Evolutionary conservation across 2,329 filamentous ascomycete genomes (phyloP), one percentile per base, ranked within the genome.

Genomic region (Onygenales sp.): DNA sequence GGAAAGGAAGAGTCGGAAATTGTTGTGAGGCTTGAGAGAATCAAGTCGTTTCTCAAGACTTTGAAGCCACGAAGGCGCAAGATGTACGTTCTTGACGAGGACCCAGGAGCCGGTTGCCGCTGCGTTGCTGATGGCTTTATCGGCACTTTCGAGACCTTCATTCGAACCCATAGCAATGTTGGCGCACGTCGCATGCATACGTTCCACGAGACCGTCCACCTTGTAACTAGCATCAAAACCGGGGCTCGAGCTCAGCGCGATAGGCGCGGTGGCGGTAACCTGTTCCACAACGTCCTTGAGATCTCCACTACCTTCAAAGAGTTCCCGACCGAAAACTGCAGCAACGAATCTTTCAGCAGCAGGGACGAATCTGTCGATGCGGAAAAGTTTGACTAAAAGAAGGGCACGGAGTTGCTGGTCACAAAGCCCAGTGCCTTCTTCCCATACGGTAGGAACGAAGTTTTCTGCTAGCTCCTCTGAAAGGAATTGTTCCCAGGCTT

Each of bases 101-200:
- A 98, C 94, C 93, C 93, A 98, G 31, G 85, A 89, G 60, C 93
- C 93, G 13, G 85, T 87, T 54, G 94, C 88, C 4, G 93, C 92
- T 8, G 93, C 93, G 63, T 90, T 89, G 71, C 83, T 87, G 65
- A 98, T 90, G 33, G 94, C 93, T 72, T 95, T 95, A 77, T 98
- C 93, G 14, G 93, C 93, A 57, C 85, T 93, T 54, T 91, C 84
- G 14, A 94, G 77, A 67, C 90, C 88, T 76, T 98, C 93, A 65
- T 94, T 94, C 45, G 93, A 97, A 65, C 93, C 93, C 93, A 98
- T 98, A 62, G 94, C 94, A 65, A 98, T 96, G 70, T 96, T 96
- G 55, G 90, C 91, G 74, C 93, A 98, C 52, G 82, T 84, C 50
- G 88, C 85, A 55, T 83, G 82, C 68, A 83, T 85, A 60, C 88